phyloP scores from a whole-genome alignment of 805 yeast species.

The Lipomyces orientalis region DNA sequence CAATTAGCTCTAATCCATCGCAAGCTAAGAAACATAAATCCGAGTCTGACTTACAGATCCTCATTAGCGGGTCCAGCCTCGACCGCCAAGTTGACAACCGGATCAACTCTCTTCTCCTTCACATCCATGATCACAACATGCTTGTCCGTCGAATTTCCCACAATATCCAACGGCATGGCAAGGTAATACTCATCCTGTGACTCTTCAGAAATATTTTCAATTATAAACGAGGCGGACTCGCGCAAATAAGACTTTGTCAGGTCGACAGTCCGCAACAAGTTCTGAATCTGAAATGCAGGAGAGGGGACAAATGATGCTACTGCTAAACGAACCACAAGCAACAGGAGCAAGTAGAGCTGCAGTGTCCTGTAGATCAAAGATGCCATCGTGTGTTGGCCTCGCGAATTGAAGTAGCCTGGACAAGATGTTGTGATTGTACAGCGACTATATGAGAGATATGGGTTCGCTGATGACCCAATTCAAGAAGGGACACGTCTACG shows the following conservation, averaged over 20 bases:
- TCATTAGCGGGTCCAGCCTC: neutral
- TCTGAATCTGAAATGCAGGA: constrained; percentile 34
- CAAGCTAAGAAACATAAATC: neutral
- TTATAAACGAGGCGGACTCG: constrained; percentile 61
- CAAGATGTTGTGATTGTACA: neutral
- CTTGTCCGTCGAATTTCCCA: constrained; percentile 21
- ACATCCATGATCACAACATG: constrained; percentile 25
- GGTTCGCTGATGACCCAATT: neutral
- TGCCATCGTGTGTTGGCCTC: neutral
- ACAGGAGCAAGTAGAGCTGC: neutral
- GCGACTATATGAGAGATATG: neutral
- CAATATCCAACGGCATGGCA: constrained; percentile 59
- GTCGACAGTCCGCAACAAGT: constrained; percentile 64
- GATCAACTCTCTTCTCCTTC: constrained; percentile 20
- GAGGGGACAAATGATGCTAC: neutral
- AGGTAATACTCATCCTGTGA: constrained; percentile 64
- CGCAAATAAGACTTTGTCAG: constrained; percentile 67
- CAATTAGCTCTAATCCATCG: neutral
- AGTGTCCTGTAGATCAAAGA: neutral
- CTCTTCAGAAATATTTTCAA: constrained; percentile 61
- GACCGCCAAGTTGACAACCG: constrained; percentile 8
- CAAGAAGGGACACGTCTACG: neutral
- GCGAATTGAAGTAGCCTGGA: neutral
- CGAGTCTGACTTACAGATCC: constrained; percentile 11
- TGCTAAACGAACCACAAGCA: neutral